Evolutionary conservation across 331 rosid species (phyloP), one percentile per base, ranked within the genome.

Genomic region (Telfairia occidentalis): DNA sequence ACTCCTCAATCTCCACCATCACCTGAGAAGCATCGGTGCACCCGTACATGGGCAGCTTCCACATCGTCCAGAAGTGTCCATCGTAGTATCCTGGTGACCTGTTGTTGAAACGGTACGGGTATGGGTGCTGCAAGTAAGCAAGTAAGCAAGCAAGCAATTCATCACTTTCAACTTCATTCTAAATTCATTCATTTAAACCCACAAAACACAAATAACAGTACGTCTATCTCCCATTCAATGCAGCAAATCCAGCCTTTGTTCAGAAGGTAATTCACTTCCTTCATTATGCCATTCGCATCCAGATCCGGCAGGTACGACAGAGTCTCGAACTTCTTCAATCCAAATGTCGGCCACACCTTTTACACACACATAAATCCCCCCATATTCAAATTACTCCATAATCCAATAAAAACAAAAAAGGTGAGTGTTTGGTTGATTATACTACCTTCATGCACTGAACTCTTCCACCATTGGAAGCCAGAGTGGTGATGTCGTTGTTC

Each of bases 321-420:
- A 26, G 98, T 91, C 92, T 94, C 97, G 21, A 82, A 91, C 83
- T 84, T 86, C 98, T 80, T 85, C 86, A 2, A 0, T 12, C 88
- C 90, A 11, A 32, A 2, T 81, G 96, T 61, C 0, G 97, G 96
- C 96, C 98, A 91, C 82, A 91, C 97, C 97, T 94, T 6, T 1
- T 52, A n/a, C 26, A 43, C 8, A 43, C n/a, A 1, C 50, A 45
- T n/a, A 45, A 45, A 45, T n/a, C 12, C 38, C 38, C 42, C 64
- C 19, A 7, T 57, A 10, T 16, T 18, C 23, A 34, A 32, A 30
- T 7, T n/a, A n/a, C n/a, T n/a, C n/a, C n/a, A n/a, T n/a, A n/a
- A n/a, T n/a, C n/a, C n/a, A 32, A 63, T 3, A 21, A 34, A 34
- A 63, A 9, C 42, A 34, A 63, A 7, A 16, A 29, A 16, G 15